phyloP scores from a whole-genome alignment of 169 alveolate species.

The Plasmodium coatneyi region DNA sequence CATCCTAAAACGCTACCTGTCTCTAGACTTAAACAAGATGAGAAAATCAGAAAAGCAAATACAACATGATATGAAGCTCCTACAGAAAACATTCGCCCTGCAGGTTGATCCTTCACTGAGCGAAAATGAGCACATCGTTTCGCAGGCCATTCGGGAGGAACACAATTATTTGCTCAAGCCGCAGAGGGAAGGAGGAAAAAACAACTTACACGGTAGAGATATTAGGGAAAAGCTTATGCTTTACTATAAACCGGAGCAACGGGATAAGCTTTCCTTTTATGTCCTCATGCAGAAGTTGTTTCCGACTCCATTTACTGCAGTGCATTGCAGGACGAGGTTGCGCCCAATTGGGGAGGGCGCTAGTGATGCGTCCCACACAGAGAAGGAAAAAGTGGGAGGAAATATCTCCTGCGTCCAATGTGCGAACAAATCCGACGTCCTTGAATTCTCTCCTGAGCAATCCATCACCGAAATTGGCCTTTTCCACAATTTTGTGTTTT shows the following conservation, averaged over 20 bases:
- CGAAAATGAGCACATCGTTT: constrained; percentile 27
- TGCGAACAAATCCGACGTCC: background rate
- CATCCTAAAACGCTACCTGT: constrained; percentile 38
- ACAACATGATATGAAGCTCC: background rate
- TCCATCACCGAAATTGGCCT: constrained; percentile 59
- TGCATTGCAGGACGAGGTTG: constrained; percentile 28
- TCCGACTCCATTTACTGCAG: constrained; percentile 26
- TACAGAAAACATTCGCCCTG: constrained; percentile 71
- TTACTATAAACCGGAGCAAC: constrained; percentile 55
- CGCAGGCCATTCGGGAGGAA: constrained; percentile 73
- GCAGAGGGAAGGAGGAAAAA: constrained; percentile 90
- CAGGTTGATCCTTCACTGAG: constrained; percentile 66
- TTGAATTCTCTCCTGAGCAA: constrained; percentile 36
- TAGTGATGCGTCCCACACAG: background rate
- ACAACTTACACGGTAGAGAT: constrained; percentile 82
- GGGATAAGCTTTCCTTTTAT: constrained; percentile 23
- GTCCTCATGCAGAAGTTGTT: constrained; percentile 62
- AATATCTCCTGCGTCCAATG: background rate
- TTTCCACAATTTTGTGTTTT: constrained; percentile 55
- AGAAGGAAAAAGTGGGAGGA: constrained; percentile 36
- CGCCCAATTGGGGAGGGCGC: background rate
- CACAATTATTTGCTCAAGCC: constrained; percentile 84
- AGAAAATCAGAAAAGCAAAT: constrained; percentile 57
- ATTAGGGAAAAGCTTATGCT: constrained; percentile 72
- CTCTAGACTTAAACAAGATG: constrained; percentile 18